Base-by-base conservation (phyloP, 306 rosid species). In the Mimosa pudica region DNA sequence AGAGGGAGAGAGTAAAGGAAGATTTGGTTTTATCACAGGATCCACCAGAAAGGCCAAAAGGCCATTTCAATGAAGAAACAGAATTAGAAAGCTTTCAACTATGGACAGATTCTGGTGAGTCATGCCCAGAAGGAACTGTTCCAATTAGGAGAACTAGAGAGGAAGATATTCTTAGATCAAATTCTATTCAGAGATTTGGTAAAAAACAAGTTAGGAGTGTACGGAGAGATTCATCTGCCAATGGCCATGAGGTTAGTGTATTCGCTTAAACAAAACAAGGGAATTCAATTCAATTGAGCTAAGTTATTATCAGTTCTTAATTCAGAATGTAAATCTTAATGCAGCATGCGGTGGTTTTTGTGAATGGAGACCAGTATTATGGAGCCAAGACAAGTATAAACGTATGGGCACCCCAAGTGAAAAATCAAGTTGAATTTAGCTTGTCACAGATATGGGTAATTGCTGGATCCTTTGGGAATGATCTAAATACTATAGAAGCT, bases 371-470 rank as follows among this genome's bases (percentile, higher is more conserved):
- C 54, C 96, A 93, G 80, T 96, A 87, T 49, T 96, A 88, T 79
- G 99, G 99, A 86, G 99, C 99, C 85, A 96, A 90, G 86, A 96
- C 98, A 65, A 89, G 85, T 75, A 36, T 96, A 73, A 96, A 91
- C 67, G 99, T 96, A 10, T 96, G 99, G 99, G 46, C 98, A 2
- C 97, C 99, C 0, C 75, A 70, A 0, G 99, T 96, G 58, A 86
- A 87, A 2, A 90, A 93, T 84, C 93, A 79, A 70, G 87, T 86
- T 48, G 99, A 96, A 57, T 96, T 96, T 85, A 96, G 99, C 82
- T 93, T 96, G 55, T 96, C 99, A 71, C 99, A 96, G 78, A 88
- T 96, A 36, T 96, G 99, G 99, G 87, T 96, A 62, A 96, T 96
- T 79, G 94, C 98, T 82, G 99, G 99, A 48, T 89, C 98, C 2